Evolutionary conservation across 1,139 yeast genomes (phyloP).

Genomic region (Zhuliangozyma parablackwelliae): DNA sequence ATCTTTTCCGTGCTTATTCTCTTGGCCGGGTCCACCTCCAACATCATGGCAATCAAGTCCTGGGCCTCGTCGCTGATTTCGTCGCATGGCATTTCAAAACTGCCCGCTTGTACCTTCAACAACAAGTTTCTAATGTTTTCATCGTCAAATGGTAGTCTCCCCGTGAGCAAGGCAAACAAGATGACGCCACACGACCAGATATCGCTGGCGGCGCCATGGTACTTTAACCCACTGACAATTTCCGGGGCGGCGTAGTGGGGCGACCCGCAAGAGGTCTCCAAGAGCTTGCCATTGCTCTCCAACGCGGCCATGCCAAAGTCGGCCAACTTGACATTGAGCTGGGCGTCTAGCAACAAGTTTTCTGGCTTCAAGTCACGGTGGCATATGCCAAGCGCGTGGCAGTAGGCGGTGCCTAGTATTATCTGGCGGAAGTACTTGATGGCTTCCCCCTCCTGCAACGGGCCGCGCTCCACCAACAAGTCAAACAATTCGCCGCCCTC

Average conservation of each 20-base stretch:
- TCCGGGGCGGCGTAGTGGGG: slow-evolving; percentile 90
- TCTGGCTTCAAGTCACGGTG: slow-evolving; percentile 83
- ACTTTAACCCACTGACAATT: slow-evolving; percentile 70
- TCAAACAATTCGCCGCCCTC: slow-evolving; percentile 84
- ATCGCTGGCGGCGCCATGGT: slow-evolving; percentile 81
- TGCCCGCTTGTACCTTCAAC: slow-evolving; percentile 72
- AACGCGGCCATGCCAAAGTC: slow-evolving; percentile 89
- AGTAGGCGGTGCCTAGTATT: slow-evolving; percentile 73
- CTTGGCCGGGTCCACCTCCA: slow-evolving; percentile 71
- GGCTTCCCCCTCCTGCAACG: slow-evolving; percentile 71
- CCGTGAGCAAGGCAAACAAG: slow-evolving; percentile 70
- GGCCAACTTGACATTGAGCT: slow-evolving; percentile 69
- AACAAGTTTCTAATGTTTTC: slow-evolving; percentile 68
- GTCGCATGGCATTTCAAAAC: slow-evolving; percentile 62
- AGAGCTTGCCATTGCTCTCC: slow-evolving; percentile 63
- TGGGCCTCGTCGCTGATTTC: slow-evolving; percentile 60
- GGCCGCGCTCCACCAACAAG: slow-evolving; percentile 72
- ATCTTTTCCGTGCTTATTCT: slow-evolving; percentile 78
- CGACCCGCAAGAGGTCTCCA: slow-evolving; percentile 80
- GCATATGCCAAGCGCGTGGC: slow-evolving; percentile 76
- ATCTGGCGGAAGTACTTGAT: slow-evolving; percentile 73
- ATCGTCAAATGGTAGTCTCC: slow-evolving; percentile 79
- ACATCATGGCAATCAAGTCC: slow-evolving; percentile 67
- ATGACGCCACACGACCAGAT: slow-evolving; percentile 87
- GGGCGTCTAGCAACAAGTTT: slow-evolving; percentile 62